Conservation (phyloP, 2,329 filamentous ascomycete genomes). For the Exophiala viscosa region DNA sequence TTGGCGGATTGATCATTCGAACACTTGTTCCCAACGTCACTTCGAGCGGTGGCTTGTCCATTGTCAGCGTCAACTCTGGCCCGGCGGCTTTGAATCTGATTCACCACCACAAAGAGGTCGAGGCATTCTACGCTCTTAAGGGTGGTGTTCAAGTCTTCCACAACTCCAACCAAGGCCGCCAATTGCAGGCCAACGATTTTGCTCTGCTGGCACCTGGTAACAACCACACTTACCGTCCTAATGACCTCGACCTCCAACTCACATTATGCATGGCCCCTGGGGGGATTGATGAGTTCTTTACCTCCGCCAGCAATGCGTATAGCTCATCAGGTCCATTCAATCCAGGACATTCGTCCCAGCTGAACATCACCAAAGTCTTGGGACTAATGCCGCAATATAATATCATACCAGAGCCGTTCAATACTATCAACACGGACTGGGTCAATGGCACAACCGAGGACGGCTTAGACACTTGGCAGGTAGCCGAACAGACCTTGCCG, state of each 20-base stretch:
- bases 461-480: constrained; percentile 22
- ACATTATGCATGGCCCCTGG: constrained; percentile 18
- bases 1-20: constrained; percentile 22
- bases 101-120: constrained; percentile 21
- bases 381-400: constrained; percentile 19
- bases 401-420: constrained; percentile 17
- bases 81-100: constrained; percentile 17
- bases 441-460: constrained; percentile 20
- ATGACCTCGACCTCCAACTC: constrained; percentile 21
- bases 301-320: constrained; percentile 14
- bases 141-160: constrained; percentile 22
- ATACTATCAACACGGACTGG: constrained; percentile 23
- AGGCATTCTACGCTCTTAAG: constrained; percentile 24
- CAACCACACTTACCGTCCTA: constrained; percentile 25
- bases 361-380: constrained; percentile 23
- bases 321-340: constrained; percentile 17
- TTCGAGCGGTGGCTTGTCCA: constrained; percentile 15
- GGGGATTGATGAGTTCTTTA: constrained; percentile 21
- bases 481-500: constrained; percentile 17
- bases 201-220: constrained; percentile 21
- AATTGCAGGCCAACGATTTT: constrained; percentile 21
- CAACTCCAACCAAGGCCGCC: constrained; percentile 21
- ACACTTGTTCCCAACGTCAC: constrained; percentile 22
- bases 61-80: constrained; percentile 20
- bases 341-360: constrained; percentile 13